Percentiles rank a stretch among this genome's conserved stretches.
These are phyloP conservation scores for Aspergillus japonicus DNA, from an alignment of 2,329 filamentous ascomycete genomes.

Conservation along the genomic window DNA sequence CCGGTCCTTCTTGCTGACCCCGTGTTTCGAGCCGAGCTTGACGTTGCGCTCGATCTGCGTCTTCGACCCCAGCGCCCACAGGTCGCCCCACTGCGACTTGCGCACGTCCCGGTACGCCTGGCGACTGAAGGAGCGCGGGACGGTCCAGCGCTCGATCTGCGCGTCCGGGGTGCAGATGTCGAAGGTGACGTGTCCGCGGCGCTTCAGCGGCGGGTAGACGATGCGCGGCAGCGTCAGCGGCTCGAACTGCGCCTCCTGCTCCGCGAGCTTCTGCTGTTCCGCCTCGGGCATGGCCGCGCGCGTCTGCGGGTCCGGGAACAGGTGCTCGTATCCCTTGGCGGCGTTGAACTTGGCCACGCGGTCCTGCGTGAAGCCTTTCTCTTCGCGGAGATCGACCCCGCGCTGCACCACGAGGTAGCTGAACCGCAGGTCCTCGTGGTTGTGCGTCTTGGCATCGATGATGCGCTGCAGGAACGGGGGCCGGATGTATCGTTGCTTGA, in stretches of 20 bases:
- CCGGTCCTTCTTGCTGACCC: constrained; percentile 42
- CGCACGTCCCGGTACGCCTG: constrained; percentile 89
- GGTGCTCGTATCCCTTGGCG: constrained; percentile 68
- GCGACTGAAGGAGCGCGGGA: constrained; percentile 76
- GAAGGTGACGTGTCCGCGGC: constrained; percentile 80
- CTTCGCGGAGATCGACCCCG: constrained; percentile 61
- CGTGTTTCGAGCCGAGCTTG: constrained; percentile 55
- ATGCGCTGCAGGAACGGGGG: constrained; percentile 79
- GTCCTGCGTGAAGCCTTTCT: constrained; percentile 49
- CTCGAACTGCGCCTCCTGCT: constrained; percentile 36
- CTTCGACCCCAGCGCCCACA: constrained; percentile 95
- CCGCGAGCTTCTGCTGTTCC: background rate
- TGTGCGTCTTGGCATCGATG: constrained; percentile 64
- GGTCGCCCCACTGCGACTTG: constrained; percentile 86
- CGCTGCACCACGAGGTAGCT: constrained; percentile 85
- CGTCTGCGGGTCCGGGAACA: background rate
- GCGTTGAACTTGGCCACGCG: constrained; percentile 62
- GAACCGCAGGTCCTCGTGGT: constrained; percentile 88
- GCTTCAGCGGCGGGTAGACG: constrained; percentile 79
- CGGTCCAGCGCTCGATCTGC: constrained; percentile 87
- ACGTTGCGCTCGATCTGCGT: constrained; percentile 65
- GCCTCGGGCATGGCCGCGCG: background rate
- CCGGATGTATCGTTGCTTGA: constrained; percentile 82
- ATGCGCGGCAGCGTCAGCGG: constrained; percentile 73
- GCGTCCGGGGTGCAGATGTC: constrained; percentile 88